These are phyloP conservation scores for Boletus sp. DNA, from an alignment of 768 basidiomycete species.

Conservation along the genomic window DNA sequence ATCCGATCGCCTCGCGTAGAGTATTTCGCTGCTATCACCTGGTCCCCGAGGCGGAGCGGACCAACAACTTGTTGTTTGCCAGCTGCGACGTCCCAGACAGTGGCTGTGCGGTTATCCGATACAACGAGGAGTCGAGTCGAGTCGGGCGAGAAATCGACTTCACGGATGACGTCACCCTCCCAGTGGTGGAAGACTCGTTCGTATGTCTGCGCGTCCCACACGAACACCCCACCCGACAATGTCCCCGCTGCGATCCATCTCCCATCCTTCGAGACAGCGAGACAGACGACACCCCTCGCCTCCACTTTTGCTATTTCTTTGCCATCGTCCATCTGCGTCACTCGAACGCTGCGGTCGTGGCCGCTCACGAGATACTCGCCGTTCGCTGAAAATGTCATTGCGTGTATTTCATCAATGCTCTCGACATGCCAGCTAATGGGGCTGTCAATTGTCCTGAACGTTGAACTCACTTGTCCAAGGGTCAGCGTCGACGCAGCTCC, in stretches of 20 bases:
- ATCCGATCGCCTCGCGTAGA: background rate
- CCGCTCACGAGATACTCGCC: background rate
- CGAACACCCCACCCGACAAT: too few relatives aligned
- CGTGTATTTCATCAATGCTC: too few relatives aligned
- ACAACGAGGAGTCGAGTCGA: background rate
- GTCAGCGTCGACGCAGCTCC: background rate
- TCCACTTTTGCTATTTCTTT: background rate
- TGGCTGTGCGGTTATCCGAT: background rate
- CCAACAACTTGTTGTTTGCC: too few relatives aligned
- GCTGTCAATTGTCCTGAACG: background rate
- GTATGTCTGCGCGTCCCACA: background rate
- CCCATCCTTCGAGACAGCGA: background rate
- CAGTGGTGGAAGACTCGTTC: background rate
- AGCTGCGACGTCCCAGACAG: background rate
- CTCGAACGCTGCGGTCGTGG: background rate
- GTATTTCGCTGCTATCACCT: background rate
- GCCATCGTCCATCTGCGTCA: background rate
- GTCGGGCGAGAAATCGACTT: background rate
- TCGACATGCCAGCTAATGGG: too few relatives aligned
- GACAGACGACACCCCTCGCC: background rate
- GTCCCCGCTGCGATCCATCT: background rate
- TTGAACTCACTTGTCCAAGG: background rate
- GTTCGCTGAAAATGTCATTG: background rate
- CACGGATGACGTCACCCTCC: background rate
- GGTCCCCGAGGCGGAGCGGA: background rate